Evolutionary conservation across 768 basidiomycete genomes (phyloP), one percentile per base, ranked within the genome.

Genomic region (Termitomyces sp.): DNA sequence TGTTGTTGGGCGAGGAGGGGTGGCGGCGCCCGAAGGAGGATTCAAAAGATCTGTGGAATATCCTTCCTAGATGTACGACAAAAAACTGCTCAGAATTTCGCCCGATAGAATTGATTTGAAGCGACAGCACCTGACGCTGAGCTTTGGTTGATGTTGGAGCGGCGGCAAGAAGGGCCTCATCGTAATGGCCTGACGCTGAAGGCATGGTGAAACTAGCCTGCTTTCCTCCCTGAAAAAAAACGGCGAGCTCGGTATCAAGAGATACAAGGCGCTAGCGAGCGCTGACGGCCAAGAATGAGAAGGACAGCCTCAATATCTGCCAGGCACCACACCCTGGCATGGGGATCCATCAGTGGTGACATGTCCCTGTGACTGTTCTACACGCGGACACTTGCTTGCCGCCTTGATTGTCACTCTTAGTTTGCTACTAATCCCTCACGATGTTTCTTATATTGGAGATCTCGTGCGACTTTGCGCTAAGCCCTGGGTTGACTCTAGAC

Each of bases 11-110:
- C 44, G 4, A 40, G 60, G 59, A 14, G 65, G 63, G n/a, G 67
- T 58, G 16, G 56, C 51, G 28, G 62, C 60, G 48, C 58, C 55
- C 23, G 49, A 63, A 32, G 57, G 62, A 36, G 66, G 63, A 16
- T 72, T 64, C 40, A 79, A 70, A 18, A 84, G 66, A 64, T 81
- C 78, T 57, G 82, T 74, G 56, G 78, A 78, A 70, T 85, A 85
- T 1, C 84, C 82, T 72, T 79, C 78, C 83, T 85, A 62, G 18
- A 55, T 46, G 59, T 20, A n/a, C 26, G 26, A 57, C 38, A 38
- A 30, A 50, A 49, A n/a, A 40, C 32, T 44, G 9, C 43, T 58
- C 44, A 58, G 50, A 30, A 1, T 40, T 47, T 56, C 14, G 20
- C 5, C 26, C 26, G 20, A 18, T 7, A 48, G 30, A 6, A 48